phyloP scores from a whole-genome alignment of 164 flowering plant species.

The Cinnamomum micranthum region DNA sequence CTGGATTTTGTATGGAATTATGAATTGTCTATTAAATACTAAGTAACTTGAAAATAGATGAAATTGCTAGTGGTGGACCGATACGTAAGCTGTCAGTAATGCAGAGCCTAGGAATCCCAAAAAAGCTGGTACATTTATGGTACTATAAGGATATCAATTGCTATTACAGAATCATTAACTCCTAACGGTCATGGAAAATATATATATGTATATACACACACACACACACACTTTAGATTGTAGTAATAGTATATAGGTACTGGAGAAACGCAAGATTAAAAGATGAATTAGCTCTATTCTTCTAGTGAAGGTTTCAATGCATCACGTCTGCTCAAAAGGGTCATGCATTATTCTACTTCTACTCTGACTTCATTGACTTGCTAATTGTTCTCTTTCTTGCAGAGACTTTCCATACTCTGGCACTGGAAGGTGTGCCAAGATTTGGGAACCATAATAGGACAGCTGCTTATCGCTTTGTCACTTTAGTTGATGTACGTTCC shows the following conservation, averaged over 20 bases:
- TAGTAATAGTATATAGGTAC: not conserved
- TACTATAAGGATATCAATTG: too few relatives aligned
- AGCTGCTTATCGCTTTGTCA: constrained; percentile 95
- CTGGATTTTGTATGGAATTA: not conserved
- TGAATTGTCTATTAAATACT: not conserved
- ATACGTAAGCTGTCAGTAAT: not conserved
- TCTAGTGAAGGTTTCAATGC: too few relatives aligned
- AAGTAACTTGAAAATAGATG: not conserved
- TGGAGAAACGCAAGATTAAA: not conserved
- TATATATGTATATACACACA: too few relatives aligned
- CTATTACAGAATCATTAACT: not conserved
- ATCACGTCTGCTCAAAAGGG: not conserved
- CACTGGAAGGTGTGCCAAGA: constrained; percentile 83
- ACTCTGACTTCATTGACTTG: not conserved
- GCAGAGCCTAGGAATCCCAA: not conserved
- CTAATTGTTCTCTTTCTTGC: constrained; percentile 19
- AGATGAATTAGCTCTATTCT: not conserved
- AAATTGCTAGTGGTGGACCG: not conserved
- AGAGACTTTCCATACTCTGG: constrained; percentile 88
- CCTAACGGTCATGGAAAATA: not conserved
- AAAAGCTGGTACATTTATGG: too few relatives aligned
- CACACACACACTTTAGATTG: not conserved
- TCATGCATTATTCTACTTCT: not conserved
- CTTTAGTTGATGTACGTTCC: constrained; percentile 80
- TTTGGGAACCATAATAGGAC: constrained; percentile 83